A percentile compares a stretch with the other conserved stretches of the same genome.
Evolutionary conservation across 2,329 filamentous ascomycete species (phyloP).

Genomic region (Myriosclerotinia curreyana): DNA sequence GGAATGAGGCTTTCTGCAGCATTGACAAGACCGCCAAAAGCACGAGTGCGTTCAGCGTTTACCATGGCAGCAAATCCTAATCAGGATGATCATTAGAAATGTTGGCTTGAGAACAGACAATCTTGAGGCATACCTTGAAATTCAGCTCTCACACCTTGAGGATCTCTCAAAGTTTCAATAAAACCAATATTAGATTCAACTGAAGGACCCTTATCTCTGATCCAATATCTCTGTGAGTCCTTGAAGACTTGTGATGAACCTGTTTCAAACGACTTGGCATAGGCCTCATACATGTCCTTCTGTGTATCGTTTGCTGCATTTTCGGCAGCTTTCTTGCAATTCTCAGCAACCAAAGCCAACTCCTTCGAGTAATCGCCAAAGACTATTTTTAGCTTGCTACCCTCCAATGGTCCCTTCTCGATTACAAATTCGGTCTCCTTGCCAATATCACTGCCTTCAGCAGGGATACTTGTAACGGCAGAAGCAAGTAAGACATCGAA

Average conservation of each 20-base stretch:
- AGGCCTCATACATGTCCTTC: slow-evolving; percentile 69
- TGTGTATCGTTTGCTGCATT: slow-evolving; percentile 72
- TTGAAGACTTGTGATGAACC: slow-evolving; percentile 78
- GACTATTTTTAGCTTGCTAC: slow-evolving; percentile 66
- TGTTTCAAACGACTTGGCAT: slow-evolving; percentile 69
- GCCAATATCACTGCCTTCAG: slow-evolving; percentile 64
- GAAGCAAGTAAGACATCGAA: slow-evolving; percentile 77
- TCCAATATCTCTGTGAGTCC: slow-evolving; percentile 77
- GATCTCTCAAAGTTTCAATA: slow-evolving; percentile 82
- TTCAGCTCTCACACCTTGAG: slow-evolving; percentile 74
- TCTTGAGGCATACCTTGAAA: slow-evolving; percentile 62
- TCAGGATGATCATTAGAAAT: neutral
- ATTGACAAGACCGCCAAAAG: slow-evolving; percentile 81
- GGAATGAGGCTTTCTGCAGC: slow-evolving; percentile 81
- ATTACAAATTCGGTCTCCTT: slow-evolving; percentile 61
- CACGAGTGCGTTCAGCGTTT: slow-evolving; percentile 84
- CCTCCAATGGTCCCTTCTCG: slow-evolving; percentile 57
- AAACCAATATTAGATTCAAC: slow-evolving; percentile 82
- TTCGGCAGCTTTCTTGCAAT: slow-evolving; percentile 64
- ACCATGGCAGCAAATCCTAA: slow-evolving; percentile 69
- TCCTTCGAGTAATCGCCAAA: slow-evolving; percentile 73
- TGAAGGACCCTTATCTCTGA: slow-evolving; percentile 75
- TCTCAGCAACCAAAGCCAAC: slow-evolving; percentile 66
- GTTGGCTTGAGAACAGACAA: neutral
- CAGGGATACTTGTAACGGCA: slow-evolving; percentile 57